Evolutionary conservation across 2,329 filamentous ascomycete species (phyloP), one percentile per base, ranked within the genome.

Genomic region (Colletotrichum camelliae): DNA sequence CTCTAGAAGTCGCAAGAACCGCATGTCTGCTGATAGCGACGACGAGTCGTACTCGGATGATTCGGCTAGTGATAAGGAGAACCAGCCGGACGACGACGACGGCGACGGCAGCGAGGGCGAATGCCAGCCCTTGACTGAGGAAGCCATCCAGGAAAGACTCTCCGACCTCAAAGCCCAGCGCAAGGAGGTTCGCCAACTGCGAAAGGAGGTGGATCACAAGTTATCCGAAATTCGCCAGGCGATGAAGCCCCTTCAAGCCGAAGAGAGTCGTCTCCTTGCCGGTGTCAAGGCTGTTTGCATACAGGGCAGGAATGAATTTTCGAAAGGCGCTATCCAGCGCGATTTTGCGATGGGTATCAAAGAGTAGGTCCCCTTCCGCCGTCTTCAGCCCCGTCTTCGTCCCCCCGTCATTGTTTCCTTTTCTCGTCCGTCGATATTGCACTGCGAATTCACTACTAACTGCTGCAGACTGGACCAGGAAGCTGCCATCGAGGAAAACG

Each of bases 291-390:
- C 70, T 13, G 77, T 62, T 84, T 88, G 91, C 76, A 91, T 94
- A 68, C 82, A 85, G 16, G 87, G 86, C 7, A 85, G 92, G 39
- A 94, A 93, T 65, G 80, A 87, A 1, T 92, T 91, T 73, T 89
- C 90, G 1, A 69, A 75, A 52, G 48, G 61, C 27, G 65, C 60
- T 5, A 76, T 0, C 88, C 62, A 77, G 27, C 64, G 65, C 29
- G 67, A 76, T 18, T 72, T 77, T 33, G 67, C 72, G 6, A 81
- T 80, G 24, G 82, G 82, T 0, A 84, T 86, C 5, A 89, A 91
- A 77, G 86, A 90, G 77, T 87, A 92, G 62, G 89, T 70, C 29
- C 10, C 9, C 2, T 4, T 18, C 39, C 5, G 13, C 13, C 35
- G 35, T 37, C 35, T 37, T 37, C 35, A 13, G 15, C 35, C 6